Conservation (phyloP, 2,329 filamentous ascomycete species). For the Verticillium dahliae region DNA sequence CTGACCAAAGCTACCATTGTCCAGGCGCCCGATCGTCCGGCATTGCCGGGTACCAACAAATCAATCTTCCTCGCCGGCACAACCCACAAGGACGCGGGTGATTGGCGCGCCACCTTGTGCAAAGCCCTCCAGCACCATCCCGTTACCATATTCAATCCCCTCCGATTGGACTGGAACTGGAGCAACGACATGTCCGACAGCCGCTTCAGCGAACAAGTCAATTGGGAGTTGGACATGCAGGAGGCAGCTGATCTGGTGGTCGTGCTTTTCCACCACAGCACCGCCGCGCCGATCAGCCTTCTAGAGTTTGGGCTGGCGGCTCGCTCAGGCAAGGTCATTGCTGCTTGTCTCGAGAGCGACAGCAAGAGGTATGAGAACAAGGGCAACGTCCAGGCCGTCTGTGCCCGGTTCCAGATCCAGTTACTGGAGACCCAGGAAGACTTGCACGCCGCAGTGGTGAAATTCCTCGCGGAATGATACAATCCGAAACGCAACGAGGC, state of each 20-base stretch:
- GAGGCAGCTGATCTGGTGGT: conserved; percentile 46
- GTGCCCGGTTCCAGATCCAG: conserved; percentile 37
- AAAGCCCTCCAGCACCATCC: conserved; percentile 32
- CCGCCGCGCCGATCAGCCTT: conserved; percentile 49
- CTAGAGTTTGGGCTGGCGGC: conserved; percentile 54
- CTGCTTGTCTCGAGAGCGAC: conserved; percentile 39
- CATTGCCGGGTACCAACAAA: conserved; percentile 5
- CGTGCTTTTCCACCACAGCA: conserved; percentile 48
- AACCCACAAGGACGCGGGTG: conserved; percentile 33
- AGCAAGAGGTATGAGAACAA: conserved; percentile 45
- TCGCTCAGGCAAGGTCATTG: conserved; percentile 36
- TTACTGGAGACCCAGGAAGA: conserved; percentile 34
- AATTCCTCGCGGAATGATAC: conserved; percentile 17
- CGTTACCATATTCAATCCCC: conserved; percentile 52
- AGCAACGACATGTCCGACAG: conserved; percentile 37
- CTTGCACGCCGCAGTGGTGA: conserved; percentile 27
- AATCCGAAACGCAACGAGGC: neutral
- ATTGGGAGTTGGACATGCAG: conserved; percentile 56
- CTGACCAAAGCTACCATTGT: neutral
- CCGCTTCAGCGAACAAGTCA: conserved; percentile 45
- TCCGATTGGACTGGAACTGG: conserved; percentile 53
- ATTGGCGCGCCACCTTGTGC: conserved; percentile 46
- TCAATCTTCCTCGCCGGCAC: conserved; percentile 54
- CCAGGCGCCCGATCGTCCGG: neutral
- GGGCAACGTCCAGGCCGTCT: conserved; percentile 56